These are phyloP conservation scores for Schoenoplectus tabernaemontani DNA, from an alignment of 202 grass and related monocot genomes.

Conservation along the genomic window DNA sequence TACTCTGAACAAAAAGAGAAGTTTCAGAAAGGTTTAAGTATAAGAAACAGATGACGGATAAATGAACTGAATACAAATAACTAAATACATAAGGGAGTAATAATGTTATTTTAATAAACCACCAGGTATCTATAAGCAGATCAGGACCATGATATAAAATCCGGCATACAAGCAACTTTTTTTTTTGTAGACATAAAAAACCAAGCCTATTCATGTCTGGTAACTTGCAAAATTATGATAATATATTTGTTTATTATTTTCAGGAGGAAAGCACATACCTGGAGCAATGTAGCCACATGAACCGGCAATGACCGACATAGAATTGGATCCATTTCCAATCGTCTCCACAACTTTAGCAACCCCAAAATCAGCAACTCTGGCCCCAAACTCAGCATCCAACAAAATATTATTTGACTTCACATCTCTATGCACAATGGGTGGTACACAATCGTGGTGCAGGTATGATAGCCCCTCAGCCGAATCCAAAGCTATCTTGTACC, in stretches of 20 bases:
- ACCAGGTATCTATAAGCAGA: too few relatives aligned
- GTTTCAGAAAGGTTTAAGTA: background rate
- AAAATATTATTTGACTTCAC: slow-evolving; percentile 95
- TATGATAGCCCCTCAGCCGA: slow-evolving; percentile 79
- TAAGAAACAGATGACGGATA: too few relatives aligned
- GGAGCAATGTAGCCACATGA: slow-evolving; percentile 92
- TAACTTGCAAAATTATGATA: background rate
- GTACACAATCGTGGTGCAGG: slow-evolving; percentile 88
- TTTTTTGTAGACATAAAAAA: too few relatives aligned
- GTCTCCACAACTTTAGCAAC: slow-evolving; percentile 67
- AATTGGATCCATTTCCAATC: slow-evolving; percentile 28
- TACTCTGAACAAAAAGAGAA: slow-evolving; percentile 41
- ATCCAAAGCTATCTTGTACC: slow-evolving; percentile 69
- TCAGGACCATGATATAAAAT: background rate
- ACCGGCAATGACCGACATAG: slow-evolving; percentile 81
- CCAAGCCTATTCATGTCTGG: too few relatives aligned
- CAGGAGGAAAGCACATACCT: slow-evolving; percentile 27
- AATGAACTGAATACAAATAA: background rate
- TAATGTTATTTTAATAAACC: background rate
- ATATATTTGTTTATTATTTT: background rate
- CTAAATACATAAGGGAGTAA: background rate
- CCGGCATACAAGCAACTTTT: background rate
- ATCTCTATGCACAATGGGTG: slow-evolving; percentile 77
- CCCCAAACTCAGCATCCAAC: slow-evolving; percentile 61
- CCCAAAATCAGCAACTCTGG: slow-evolving; percentile 70